phyloP scores from a whole-genome alignment of 192 early-diverging fungal species.

The Bifiguratus adelaidae region DNA sequence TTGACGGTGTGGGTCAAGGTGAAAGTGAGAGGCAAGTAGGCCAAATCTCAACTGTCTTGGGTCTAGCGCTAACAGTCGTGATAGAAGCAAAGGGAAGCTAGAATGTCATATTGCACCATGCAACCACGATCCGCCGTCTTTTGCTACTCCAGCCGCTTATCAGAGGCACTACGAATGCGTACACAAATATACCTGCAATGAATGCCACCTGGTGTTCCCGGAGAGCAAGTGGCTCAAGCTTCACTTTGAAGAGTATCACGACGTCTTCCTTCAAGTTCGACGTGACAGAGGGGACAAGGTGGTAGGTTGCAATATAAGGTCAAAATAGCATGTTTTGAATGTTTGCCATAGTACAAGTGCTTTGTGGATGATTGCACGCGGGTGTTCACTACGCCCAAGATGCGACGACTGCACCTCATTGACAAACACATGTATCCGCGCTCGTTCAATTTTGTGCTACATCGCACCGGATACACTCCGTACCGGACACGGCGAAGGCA shows the following conservation, averaged over 20 bases:
- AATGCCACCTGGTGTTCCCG: constrained; percentile 35
- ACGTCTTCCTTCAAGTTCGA: constrained; percentile 26
- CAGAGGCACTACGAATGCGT: constrained; percentile 37
- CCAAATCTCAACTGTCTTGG: no score
- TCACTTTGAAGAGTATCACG: constrained; percentile 35
- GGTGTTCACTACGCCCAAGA: constrained; percentile 18
- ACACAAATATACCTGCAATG: constrained; percentile 33
- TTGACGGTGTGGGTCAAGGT: no score
- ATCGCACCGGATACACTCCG: neutral
- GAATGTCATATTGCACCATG: no score
- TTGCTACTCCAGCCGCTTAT: constrained; percentile 24
- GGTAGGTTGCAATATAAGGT: constrained; percentile 12
- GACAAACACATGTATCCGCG: constrained; percentile 40
- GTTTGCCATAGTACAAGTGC: constrained; percentile 29
- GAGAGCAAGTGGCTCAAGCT: constrained; percentile 30
- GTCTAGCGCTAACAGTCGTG: no score
- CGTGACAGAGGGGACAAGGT: constrained; percentile 37
- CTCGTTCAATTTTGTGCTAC: constrained; percentile 31
- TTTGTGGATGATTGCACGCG: constrained; percentile 35
- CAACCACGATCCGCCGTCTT: constrained; percentile 3
- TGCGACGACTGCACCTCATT: constrained; percentile 33
- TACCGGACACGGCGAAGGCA: neutral
- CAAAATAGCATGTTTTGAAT: neutral
- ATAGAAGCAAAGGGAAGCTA: no score
- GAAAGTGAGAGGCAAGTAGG: no score